Evolutionary conservation across 2,329 filamentous ascomycete species (phyloP), one percentile per base, ranked within the genome.

Genomic region (Colletotrichum neosansevieriae): DNA sequence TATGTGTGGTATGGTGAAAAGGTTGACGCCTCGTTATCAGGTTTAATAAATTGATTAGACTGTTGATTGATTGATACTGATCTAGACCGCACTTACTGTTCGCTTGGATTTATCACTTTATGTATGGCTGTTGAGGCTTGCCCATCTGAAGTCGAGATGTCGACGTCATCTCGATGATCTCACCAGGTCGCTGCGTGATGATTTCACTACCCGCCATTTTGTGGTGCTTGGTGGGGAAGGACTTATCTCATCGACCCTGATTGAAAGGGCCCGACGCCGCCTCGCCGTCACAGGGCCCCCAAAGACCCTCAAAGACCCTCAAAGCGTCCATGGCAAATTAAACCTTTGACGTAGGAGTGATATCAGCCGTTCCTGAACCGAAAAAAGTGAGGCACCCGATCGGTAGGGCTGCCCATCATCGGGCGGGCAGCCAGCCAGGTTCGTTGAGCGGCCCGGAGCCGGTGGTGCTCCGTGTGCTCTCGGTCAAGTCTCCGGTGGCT

Each of bases 141-240:
- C 60, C 29, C 66, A 38, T 69, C 47, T 66, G 32, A 56, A 42
- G n/a, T 66, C 24, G 32, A 24, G 13, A n/a, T n/a, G 24, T 44
- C 66, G 66, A 69, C 61, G 66, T 69, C 66, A 69, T 69, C 66
- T 60, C n/a, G 61, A 56, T 69, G 54, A 69, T 66, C 17, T 51
- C 58, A 63, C 50, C 13, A 17, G 29, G 38, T 54, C 32, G 15
- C 45, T 68, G 62, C 51, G 44, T 38, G n/a, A 65, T 66, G 66
- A 69, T 66, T 59, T 69, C 66, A 69, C 62, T 58, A 66, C 56
- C 66, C 66, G 66, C 66, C 66, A 57, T 59, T 66, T 50, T 69
- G 66, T 69, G 66, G 66, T 65, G 54, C 66, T 54, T 19, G 11
- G 64, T 62, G 56, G 66, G 38, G 61, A 54, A 66, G 19, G 15